These are phyloP conservation scores for Boletus sp. DNA, from an alignment of 768 basidiomycete species.

Conservation along the genomic window DNA sequence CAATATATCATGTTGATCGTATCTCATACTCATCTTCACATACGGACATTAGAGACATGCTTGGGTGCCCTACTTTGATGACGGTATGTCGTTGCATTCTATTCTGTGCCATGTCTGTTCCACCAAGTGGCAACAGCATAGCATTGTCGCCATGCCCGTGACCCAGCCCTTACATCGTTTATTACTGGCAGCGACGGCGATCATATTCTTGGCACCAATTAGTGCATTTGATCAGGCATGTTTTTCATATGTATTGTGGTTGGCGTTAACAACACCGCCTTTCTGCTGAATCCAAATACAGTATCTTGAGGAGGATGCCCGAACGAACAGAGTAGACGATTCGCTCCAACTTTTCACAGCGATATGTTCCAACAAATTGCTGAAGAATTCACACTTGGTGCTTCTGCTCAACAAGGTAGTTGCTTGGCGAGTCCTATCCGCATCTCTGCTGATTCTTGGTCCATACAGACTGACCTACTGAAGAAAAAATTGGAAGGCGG, in stretches of 20 bases:
- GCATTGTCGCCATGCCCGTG: slow-evolving; percentile 12
- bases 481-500: slow-evolving; percentile 68
- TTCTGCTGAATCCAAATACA: slow-evolving; percentile 26
- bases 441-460: slow-evolving; percentile 8
- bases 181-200: slow-evolving; percentile 58
- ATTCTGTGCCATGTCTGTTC: slow-evolving; percentile 3
- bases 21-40: slow-evolving; percentile 14
- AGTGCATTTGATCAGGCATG: slow-evolving; percentile 83
- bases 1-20: slow-evolving; percentile 10
- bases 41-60: slow-evolving; percentile 55
- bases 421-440: slow-evolving; percentile 1
- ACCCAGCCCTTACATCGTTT: slow-evolving; percentile 8
- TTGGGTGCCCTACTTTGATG: slow-evolving; percentile 85
- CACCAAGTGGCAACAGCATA: slow-evolving; percentile 15
- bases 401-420: slow-evolving; percentile 76
- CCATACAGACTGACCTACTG: slow-evolving; percentile 61
- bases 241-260: not conserved
- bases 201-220: slow-evolving; percentile 84
- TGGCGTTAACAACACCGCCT: slow-evolving; percentile 11
- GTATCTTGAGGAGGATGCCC: slow-evolving; percentile 81
- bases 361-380: slow-evolving; percentile 71
- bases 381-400: slow-evolving; percentile 69
- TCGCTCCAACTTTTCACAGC: slow-evolving; percentile 74
- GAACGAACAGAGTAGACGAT: slow-evolving; percentile 77
- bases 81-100: slow-evolving; percentile 47